Base-by-base conservation (phyloP, 2,329 filamentous ascomycete genomes). In the Fusarium zealandicum region DNA sequence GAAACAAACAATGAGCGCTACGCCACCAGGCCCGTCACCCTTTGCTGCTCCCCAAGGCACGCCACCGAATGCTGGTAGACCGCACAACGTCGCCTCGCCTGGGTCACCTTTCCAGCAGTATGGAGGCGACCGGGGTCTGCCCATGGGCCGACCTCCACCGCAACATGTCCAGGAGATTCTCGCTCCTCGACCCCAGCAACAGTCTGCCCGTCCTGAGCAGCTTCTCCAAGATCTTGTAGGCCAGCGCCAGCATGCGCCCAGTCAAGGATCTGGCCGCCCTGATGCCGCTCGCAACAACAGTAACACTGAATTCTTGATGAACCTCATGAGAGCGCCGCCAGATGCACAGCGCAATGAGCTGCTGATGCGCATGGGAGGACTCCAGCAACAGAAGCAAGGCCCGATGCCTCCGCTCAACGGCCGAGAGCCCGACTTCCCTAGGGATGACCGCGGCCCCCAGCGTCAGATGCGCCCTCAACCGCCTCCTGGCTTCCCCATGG, bases 241-340 rank as follows among this genome's bases (percentile, higher is more conserved):
- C 9, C 82, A 85, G 65, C 84, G 85, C 41, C 83, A 85, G 61
- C 80, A 80, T 32, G 75, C 79, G 12, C 77, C 81, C 14, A 83
- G 76, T 65, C 83, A 84, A 56, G 73, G 76, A 31, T 78, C 76
- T 13, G 71, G 70, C 6, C 76, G 81, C 28, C 71, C 74, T 30
- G 80, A 83, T 62, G 60, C 57, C 47, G 70, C 70, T 63, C 78
- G 76, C 40, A 80, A 77, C 69, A 87, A 82, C 70, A 84, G 80
- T 64, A 90, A 93, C 65, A 85, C 89, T n/a, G 90, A 96, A 61
- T 93, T 95, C 70, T 77, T 96, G 41, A 90, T 96, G 74, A 90
- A 87, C 57, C 80, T 96, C 25, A 95, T 96, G 90, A 79, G 81
- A 53, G 75, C 75, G 31, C 70, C 69, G 1, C 76, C 80, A 0